Conservation (phyloP, 805 yeast species). For the Candida quercuum region DNA sequence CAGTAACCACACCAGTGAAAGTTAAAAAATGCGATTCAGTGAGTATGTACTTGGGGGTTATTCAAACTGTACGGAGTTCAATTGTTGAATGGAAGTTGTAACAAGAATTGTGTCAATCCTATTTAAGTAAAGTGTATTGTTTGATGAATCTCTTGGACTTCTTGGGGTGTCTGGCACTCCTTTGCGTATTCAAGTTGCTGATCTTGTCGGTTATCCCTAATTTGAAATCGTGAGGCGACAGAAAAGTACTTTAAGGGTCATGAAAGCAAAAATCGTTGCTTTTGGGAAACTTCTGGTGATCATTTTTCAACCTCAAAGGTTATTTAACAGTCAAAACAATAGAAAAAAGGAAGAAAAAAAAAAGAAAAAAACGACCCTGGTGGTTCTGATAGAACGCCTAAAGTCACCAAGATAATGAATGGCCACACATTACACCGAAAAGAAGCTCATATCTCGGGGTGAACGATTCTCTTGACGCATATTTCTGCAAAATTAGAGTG, state of each 20-base stretch:
- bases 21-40: neutral
- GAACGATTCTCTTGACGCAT: neutral
- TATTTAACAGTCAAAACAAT: too few species aligned
- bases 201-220: too few species aligned
- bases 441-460: neutral
- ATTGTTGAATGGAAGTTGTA: neutral
- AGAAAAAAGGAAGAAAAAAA: too few species aligned
- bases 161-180: too few species aligned
- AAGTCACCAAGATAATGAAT: neutral
- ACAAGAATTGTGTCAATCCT: too few species aligned
- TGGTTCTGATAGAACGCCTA: neutral
- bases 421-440: too few species aligned
- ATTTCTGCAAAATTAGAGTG: too few species aligned
- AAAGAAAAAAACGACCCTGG: constrained; percentile 1
- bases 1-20: neutral
- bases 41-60: neutral
- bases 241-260: neutral
- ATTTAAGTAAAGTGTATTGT: too few species aligned
- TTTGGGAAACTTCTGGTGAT: neutral
- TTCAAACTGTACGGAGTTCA: neutral
- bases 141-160: too few species aligned
- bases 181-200: too few species aligned
- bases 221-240: too few species aligned
- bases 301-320: neutral
- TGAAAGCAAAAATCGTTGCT: too few species aligned